These are phyloP conservation scores for Aspergillus sp. DNA, from an alignment of 2,329 filamentous ascomycete species.

Conservation along the genomic window DNA sequence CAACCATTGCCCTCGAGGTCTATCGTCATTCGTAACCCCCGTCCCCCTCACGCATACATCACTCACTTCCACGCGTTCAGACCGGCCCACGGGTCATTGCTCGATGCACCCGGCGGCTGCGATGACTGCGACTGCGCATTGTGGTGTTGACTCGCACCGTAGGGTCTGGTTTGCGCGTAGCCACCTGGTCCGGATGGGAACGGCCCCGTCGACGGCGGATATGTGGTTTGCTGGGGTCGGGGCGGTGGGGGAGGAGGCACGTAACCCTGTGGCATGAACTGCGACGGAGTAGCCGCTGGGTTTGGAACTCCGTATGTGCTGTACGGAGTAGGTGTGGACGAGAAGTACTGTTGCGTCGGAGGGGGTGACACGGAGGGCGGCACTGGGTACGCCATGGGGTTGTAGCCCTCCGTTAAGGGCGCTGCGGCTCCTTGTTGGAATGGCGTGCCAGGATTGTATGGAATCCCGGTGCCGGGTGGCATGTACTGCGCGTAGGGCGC, in stretches of 20 bases:
- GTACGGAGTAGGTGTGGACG: constrained; percentile 33
- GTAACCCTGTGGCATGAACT: constrained; percentile 61
- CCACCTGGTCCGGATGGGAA: constrained; percentile 55
- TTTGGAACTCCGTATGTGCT: constrained; percentile 35
- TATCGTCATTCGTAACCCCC: constrained; percentile 22
- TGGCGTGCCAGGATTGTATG: constrained; percentile 30
- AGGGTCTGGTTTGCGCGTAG: constrained; percentile 53
- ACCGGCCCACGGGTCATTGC: constrained; percentile 67
- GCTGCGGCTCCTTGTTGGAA: constrained; percentile 44
- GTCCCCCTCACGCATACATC: not conserved
- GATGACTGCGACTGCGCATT: constrained; percentile 37
- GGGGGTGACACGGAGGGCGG: constrained; percentile 42
- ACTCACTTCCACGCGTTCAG: constrained; percentile 66
- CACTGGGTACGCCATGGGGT: constrained; percentile 52
- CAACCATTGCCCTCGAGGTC: constrained; percentile 12
- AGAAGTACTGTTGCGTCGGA: constrained; percentile 42
- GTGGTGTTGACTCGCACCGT: constrained; percentile 36
- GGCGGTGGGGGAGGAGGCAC: constrained; percentile 67
- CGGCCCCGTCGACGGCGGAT: constrained; percentile 49
- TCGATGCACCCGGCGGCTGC: constrained; percentile 25
- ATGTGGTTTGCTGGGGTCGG: constrained; percentile 54
- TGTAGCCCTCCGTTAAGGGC: constrained; percentile 45
- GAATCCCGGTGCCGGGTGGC: constrained; percentile 20
- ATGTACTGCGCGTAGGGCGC: constrained; percentile 38
- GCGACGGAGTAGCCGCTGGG: constrained; percentile 38